These are phyloP conservation scores for Emericellopsis cladophorae DNA, from an alignment of 2,329 filamentous ascomycete species.

Conservation along the genomic window DNA sequence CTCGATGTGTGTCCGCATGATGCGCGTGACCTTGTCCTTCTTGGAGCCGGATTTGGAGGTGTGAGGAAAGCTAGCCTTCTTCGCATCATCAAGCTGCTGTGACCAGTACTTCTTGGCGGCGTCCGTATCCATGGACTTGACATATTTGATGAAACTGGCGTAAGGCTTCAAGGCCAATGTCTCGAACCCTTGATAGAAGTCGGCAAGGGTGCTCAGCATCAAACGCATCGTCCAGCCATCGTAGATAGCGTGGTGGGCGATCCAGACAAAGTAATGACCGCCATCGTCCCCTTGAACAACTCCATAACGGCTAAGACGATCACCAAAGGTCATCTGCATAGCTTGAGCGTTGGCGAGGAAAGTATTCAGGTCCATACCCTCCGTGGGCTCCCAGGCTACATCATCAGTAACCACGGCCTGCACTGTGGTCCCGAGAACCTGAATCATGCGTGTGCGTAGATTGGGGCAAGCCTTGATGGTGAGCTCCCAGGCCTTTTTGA, in stretches of 20 bases:
- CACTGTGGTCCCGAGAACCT: conserved; percentile 1
- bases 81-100: conserved; percentile 3
- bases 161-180: not conserved
- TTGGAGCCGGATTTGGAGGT: not conserved
- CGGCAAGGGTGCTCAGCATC: conserved; percentile 1
- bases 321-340: conserved; percentile 1
- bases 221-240: conserved; percentile 12
- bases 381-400: not conserved
- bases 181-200: not conserved
- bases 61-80: not conserved
- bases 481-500: conserved; percentile 2
- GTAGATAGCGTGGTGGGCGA: conserved; percentile 13
- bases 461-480: conserved; percentile 1
- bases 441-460: conserved; percentile 4
- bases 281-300: conserved; percentile 8
- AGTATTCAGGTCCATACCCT: not conserved
- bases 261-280: conserved; percentile 9
- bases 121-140: not conserved
- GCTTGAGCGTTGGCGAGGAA: conserved; percentile 12
- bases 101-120: conserved; percentile 4
- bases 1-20: not conserved
- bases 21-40: not conserved
- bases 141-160: conserved; percentile 5
- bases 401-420: conserved; percentile 8
- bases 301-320: conserved; percentile 1